Base-by-base conservation (phyloP, 768 basidiomycete genomes). In the Phanerochaete sordida region DNA sequence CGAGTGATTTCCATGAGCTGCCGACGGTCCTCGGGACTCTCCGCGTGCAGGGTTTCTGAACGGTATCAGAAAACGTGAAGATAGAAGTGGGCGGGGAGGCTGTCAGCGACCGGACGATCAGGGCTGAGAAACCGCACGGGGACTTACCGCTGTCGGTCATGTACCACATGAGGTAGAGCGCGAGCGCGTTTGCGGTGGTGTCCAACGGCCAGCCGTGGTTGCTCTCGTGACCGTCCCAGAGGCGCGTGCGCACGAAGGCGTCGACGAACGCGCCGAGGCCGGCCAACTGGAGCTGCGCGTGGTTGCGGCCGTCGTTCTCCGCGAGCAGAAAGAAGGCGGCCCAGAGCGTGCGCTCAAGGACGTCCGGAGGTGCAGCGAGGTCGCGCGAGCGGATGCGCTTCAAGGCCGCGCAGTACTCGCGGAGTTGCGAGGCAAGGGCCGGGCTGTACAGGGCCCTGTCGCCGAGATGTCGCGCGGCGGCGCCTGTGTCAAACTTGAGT, bases 301-400 rank as follows among this genome's bases (percentile, higher is more conserved):
- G 75, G 68, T 90, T 90, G 67, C 79, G 79, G 33, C 86, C 86
- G 70, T 90, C 87, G 72, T 87, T 84, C 62, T 90, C 88, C 3
- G 81, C 71, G 69, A 86, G 69, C 76, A 90, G 80, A 44, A 86
- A 65, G 55, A 80, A 83, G 5, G 77, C 76, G 0, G 71, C 72
- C 72, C 79, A 81, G 23, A 90, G 75, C 15, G 81, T 76, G 23
- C 72, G 69, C 16, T 65, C 63, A 30, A 71, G 60, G 11, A 9
- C 39, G 11, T 35, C 33, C 35, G 54, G 35, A 11, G 68, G 59
- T 13, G 68, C 58, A 35, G 63, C 60, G 45, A 78, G 63, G 58
- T 80, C 63, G 26, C 68, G 63, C 1, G 61, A 47, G 59, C 77
- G 70, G 54, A 79, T 65, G 43, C 61, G 65, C 23, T 59, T 62